A percentile compares a stretch with the other conserved stretches of the same genome.
Evolutionary conservation across 208 protist species (phyloP).

Genomic region (Leishmania gerbilli): DNA sequence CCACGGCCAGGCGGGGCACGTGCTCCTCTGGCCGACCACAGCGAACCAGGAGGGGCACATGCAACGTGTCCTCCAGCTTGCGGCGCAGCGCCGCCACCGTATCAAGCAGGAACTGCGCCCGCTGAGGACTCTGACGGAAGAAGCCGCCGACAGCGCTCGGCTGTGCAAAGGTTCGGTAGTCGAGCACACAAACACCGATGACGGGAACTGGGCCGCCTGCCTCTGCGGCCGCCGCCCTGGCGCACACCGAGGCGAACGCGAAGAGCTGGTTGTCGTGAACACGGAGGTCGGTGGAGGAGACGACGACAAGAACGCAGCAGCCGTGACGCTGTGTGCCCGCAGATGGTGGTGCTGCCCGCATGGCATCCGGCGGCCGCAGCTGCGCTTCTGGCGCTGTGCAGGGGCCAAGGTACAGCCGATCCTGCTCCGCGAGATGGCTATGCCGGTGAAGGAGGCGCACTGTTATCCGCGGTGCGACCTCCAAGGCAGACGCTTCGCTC

Average conservation of each 20-base stretch:
- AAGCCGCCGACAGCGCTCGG: constrained; percentile 81
- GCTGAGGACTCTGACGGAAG: constrained; percentile 81
- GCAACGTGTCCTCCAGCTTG: constrained; percentile 50
- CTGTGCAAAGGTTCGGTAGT: constrained; percentile 88
- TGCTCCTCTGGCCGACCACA: constrained; percentile 84
- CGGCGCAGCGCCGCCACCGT: constrained; percentile 66
- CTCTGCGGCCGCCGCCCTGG: constrained; percentile 32
- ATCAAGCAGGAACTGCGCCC: constrained; percentile 78
- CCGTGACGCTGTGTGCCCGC: background rate
- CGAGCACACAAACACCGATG: constrained; percentile 74
- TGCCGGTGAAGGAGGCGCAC: constrained; percentile 12
- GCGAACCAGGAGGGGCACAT: constrained; percentile 79
- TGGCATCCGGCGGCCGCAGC: constrained; percentile 12
- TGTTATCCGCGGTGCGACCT: background rate
- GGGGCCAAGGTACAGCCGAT: constrained; percentile 58
- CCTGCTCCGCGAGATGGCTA: constrained; percentile 54
- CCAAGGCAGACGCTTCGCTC: background rate
- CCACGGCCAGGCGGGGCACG: constrained; percentile 72
- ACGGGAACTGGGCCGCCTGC: constrained; percentile 41
- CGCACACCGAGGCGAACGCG: constrained; percentile 64
- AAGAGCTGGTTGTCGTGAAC: constrained; percentile 88
- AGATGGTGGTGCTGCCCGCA: background rate
- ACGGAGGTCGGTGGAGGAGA: constrained; percentile 82
- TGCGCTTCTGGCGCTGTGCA: constrained; percentile 47
- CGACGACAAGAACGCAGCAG: constrained; percentile 75